Evolutionary conservation across 2,329 filamentous ascomycete genomes (phyloP).

Genomic region (Fusarium praegraminearum): DNA sequence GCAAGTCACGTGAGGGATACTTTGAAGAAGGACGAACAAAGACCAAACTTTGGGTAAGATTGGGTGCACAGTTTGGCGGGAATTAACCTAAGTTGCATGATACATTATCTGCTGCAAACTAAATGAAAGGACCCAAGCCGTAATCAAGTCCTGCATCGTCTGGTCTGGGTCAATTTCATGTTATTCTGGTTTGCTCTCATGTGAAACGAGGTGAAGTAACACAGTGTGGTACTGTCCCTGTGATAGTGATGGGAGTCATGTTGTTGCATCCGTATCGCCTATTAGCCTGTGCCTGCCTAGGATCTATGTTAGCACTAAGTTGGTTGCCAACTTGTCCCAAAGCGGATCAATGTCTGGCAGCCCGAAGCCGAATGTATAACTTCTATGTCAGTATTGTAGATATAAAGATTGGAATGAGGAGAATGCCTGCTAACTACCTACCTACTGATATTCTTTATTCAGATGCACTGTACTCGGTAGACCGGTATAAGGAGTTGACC

Average conservation of each 20-base stretch:
- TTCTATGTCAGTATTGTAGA: neutral
- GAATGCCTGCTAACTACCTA: neutral
- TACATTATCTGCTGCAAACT: neutral
- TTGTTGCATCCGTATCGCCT: slow-evolving; percentile 8
- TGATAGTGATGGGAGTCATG: slow-evolving; percentile 10
- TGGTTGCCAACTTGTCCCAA: neutral
- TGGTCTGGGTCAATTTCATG: neutral
- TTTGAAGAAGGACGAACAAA: slow-evolving; percentile 22
- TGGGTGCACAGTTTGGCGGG: neutral
- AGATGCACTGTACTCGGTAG: neutral
- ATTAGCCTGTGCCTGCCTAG: neutral
- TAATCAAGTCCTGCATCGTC: neutral
- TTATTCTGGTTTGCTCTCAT: slow-evolving; percentile 10
- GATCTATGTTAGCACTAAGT: too few relatives aligned
- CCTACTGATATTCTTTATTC: too few relatives aligned
- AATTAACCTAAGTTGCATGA: neutral
- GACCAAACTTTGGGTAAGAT: neutral
- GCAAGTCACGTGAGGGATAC: slow-evolving; percentile 45
- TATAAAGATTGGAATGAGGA: slow-evolving; percentile 12
- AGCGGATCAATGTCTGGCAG: slow-evolving; percentile 1
- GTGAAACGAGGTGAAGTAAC: slow-evolving; percentile 6
- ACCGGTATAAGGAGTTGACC: neutral
- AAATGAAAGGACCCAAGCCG: neutral
- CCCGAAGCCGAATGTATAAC: neutral
- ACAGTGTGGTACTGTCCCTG: slow-evolving; percentile 8